Percentiles rank a stretch among this genome's conserved stretches.
Evolutionary conservation across 2,329 filamentous ascomycete genomes (phyloP).

Genomic region (Diaporthe sp.): DNA sequence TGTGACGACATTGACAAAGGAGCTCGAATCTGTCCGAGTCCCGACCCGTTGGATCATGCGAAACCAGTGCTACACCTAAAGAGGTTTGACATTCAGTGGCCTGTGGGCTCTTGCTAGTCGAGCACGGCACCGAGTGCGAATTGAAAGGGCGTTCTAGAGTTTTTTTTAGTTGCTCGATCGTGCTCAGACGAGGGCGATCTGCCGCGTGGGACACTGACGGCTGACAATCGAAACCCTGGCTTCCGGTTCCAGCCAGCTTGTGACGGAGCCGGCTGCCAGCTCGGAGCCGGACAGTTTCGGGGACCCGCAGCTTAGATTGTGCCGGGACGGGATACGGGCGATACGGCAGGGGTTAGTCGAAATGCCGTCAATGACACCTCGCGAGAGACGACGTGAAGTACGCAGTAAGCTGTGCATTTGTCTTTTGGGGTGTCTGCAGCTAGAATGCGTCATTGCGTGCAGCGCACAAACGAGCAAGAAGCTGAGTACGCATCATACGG

Average conservation of each 20-base stretch:
- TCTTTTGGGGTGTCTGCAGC: not conserved
- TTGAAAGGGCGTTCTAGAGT: not conserved
- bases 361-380: not conserved
- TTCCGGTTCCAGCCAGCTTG: constrained; percentile 9
- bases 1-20: constrained; percentile 37
- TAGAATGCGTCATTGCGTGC: not conserved
- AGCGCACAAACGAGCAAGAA: not conserved
- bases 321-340: not conserved
- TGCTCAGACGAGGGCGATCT: not conserved
- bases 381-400: not conserved
- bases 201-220: not conserved
- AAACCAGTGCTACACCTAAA: constrained; percentile 8
- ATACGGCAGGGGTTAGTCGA: not conserved
- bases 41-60: constrained; percentile 17
- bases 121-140: not conserved
- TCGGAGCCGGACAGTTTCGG: constrained; percentile 26
- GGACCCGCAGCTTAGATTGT: not conserved
- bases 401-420: no score
- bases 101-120: not conserved
- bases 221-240: constrained; percentile 12
- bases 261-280: constrained; percentile 12
- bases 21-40: constrained; percentile 35
- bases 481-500: not conserved
- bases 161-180: not conserved
- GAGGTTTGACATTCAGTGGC: not conserved